Conservation (phyloP, 208 protist genomes). For the Crithidia brevicula region DNA sequence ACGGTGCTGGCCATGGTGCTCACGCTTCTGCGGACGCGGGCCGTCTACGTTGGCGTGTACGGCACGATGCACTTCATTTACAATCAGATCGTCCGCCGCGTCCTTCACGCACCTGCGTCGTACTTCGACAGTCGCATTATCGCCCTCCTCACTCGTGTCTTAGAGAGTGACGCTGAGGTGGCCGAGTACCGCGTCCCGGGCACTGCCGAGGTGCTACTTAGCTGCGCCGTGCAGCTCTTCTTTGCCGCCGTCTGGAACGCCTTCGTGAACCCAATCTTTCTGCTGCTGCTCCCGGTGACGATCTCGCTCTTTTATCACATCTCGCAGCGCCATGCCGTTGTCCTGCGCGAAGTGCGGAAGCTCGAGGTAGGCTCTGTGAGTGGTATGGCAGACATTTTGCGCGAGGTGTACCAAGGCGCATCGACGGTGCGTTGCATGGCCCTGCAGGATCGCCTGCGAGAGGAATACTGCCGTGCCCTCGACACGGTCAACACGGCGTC, state of each 20-base stretch:
- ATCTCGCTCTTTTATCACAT: constrained; percentile 52
- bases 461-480: constrained; percentile 72
- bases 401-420: constrained; percentile 60
- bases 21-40: constrained; percentile 36
- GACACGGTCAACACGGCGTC: constrained; percentile 67
- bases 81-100: constrained; percentile 45
- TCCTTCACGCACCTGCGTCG: constrained; percentile 50
- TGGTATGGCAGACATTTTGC: constrained; percentile 53
- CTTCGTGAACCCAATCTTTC: constrained; percentile 58
- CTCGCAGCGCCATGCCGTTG: constrained; percentile 47
- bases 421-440: constrained; percentile 61
- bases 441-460: constrained; percentile 59
- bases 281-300: constrained; percentile 55
- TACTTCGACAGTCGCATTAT: constrained; percentile 58
- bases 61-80: constrained; percentile 50
- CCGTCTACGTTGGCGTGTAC: constrained; percentile 41
- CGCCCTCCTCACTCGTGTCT: constrained; percentile 41
- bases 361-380: constrained; percentile 54
- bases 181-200: constrained; percentile 43
- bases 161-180: constrained; percentile 56
- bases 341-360: constrained; percentile 54
- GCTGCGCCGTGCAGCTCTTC: constrained; percentile 46
- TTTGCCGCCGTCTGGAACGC: constrained; percentile 50
- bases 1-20: constrained; percentile 40
- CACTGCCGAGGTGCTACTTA: constrained; percentile 49